A percentile compares a stretch with the other conserved stretches of the same genome.
Conservation (phyloP, 1,284 basidiomycete species). For the Trametes polyzona region DNA sequence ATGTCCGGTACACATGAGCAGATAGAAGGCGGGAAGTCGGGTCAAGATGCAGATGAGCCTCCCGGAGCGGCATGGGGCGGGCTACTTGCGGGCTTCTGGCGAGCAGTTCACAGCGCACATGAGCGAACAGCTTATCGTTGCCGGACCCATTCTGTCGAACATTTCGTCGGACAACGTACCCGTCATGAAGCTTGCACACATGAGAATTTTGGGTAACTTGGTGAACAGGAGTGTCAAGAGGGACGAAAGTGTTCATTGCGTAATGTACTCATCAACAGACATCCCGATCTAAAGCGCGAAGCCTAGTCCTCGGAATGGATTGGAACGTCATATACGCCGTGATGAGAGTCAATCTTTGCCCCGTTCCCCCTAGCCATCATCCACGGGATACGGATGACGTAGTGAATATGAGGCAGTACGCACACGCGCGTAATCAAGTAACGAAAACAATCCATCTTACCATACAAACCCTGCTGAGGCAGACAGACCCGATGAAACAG, state of each 20-base stretch:
- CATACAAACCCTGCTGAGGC: constrained; percentile 3
- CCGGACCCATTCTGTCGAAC: too few species aligned
- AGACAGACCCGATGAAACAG: constrained; percentile 22
- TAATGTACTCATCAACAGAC: constrained; percentile 20
- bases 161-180: too few species aligned
- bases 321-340: neutral
- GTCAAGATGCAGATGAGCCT: neutral
- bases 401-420: constrained; percentile 70
- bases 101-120: too few species aligned
- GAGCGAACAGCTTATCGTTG: too few species aligned
- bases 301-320: constrained; percentile 10
- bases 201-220: too few species aligned
- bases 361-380: constrained; percentile 81
- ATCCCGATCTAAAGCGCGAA: neutral
- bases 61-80: neutral
- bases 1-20: neutral
- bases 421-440: neutral
- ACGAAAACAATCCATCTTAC: constrained; percentile 6
- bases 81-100: too few species aligned
- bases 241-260: too few species aligned
- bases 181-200: neutral
- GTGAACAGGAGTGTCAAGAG: too few species aligned
- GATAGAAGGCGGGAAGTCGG: constrained; percentile 4
- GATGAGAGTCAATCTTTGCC: constrained; percentile 58
- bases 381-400: constrained; percentile 63